Conservation (phyloP, 179 eudicot genomes). For the Beta macrorhiza region DNA sequence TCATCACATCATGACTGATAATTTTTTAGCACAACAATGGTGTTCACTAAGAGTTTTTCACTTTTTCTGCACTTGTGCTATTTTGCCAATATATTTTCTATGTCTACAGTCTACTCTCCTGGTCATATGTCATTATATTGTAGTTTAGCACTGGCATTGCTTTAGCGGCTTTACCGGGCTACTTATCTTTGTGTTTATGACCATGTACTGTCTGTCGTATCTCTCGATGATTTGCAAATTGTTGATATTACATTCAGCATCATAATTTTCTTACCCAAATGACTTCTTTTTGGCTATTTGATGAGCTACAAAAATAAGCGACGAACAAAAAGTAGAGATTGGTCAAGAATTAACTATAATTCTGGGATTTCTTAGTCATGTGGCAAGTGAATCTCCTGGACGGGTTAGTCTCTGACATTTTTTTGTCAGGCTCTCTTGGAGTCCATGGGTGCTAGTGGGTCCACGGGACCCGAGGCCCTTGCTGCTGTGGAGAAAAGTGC, state of each 20-base stretch:
- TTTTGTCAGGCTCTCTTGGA: conserved; percentile 77
- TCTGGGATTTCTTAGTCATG: conserved; percentile 7
- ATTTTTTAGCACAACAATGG: neutral
- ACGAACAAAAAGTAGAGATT: conserved; percentile 3
- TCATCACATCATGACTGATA: neutral
- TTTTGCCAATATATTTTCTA: neutral
- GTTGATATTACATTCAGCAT: neutral
- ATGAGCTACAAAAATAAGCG: neutral
- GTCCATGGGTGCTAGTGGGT: conserved; percentile 81
- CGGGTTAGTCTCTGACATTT: neutral
- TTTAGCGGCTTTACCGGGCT: neutral
- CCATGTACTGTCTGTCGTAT: neutral
- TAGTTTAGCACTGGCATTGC: neutral
- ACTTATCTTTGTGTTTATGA: neutral
- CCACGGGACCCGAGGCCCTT: conserved; percentile 79
- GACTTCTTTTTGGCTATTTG: neutral
- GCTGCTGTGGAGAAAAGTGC: conserved; percentile 89
- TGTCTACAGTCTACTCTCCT: neutral
- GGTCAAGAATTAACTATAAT: neutral
- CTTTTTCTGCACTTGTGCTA: neutral
- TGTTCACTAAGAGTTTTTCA: no score
- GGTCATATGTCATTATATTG: no score
- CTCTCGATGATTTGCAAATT: neutral
- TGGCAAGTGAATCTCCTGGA: conserved; percentile 3
- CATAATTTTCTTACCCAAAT: conserved; percentile 8